Conservation (phyloP, 306 rosid species). For the Quercus bicolor region DNA sequence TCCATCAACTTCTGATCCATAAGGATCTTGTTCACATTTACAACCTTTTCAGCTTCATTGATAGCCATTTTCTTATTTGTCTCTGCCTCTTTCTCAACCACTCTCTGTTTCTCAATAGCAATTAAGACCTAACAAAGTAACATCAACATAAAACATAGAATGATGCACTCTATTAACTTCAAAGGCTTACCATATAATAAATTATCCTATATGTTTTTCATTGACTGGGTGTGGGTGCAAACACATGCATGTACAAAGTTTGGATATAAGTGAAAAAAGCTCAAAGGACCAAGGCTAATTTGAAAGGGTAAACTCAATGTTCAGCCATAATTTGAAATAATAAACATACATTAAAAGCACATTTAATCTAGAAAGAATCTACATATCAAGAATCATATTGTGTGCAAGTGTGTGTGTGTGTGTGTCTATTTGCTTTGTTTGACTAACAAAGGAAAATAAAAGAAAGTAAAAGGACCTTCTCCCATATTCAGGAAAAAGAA, state of each 20-base stretch:
- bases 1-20: slow-evolving; percentile 83
- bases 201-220: background rate
- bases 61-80: slow-evolving; percentile 86
- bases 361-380: too few species aligned
- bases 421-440: too few species aligned
- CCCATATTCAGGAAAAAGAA: slow-evolving; percentile 12
- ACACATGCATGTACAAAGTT: too few species aligned
- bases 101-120: slow-evolving; percentile 75
- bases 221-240: background rate
- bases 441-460: background rate
- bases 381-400: too few species aligned
- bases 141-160: background rate
- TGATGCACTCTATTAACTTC: background rate
- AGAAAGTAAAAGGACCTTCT: background rate
- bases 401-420: background rate
- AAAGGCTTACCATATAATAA: background rate
- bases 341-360: background rate
- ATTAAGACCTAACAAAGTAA: slow-evolving; percentile 44
- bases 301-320: background rate
- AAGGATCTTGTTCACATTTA: slow-evolving; percentile 82
- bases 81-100: slow-evolving; percentile 84
- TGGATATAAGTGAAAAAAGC: too few species aligned
- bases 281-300: background rate
- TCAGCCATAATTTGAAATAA: background rate
- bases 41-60: slow-evolving; percentile 95